Evolutionary conservation across 495 filamentous ascomycete species (phyloP), one percentile per base, ranked within the genome.

Genomic region (Bryoglossum gracile): DNA sequence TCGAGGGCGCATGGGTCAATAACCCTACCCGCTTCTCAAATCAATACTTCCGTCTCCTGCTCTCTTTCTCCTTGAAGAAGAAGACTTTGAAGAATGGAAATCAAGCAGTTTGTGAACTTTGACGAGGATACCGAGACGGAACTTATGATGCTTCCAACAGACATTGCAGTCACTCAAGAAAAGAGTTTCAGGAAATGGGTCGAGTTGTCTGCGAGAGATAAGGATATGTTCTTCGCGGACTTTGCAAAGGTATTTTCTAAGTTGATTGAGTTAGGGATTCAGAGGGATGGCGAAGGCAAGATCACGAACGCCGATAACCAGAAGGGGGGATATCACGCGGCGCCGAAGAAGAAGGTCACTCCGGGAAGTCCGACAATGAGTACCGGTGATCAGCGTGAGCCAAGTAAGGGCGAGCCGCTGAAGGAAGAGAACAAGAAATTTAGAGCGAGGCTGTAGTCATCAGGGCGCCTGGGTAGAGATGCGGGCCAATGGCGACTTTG

Each of bases 1-100:
- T 81, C 56, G 65, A 79, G 30, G 77, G 78, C 0, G 68, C 77
- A 36, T 82, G 78, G 80, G 77, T 81, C 42, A 78, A 79, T 51
- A 80, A 76, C 57, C 78, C 78, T 46, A 83, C 76, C 4, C 68
- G 78, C 17, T 83, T 82, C 65, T 76, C 71, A 22, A 83, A 82
- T 57, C 75, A 76, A 53, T 83, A 80, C 55, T 82, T 76, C 67
- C 66, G 70, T 48, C 55, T 82, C 45, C 50, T 83, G 53, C 61
- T 77, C 8, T 66, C 68, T 28, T 61, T 78, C 41, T 68, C 74
- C 48, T 83, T 77, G 78, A 71, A 66, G 65, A 66, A 65, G 17
- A 74, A 71, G 61, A 74, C 59, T 49, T 53, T 79, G 50, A 49
- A 57, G 28, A 78, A 70, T 50, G 78, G 78, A 1, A n/a, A 64